phyloP scores from a whole-genome alignment of 192 early-diverging fungal species.

The Dimargaris cristalligena region DNA sequence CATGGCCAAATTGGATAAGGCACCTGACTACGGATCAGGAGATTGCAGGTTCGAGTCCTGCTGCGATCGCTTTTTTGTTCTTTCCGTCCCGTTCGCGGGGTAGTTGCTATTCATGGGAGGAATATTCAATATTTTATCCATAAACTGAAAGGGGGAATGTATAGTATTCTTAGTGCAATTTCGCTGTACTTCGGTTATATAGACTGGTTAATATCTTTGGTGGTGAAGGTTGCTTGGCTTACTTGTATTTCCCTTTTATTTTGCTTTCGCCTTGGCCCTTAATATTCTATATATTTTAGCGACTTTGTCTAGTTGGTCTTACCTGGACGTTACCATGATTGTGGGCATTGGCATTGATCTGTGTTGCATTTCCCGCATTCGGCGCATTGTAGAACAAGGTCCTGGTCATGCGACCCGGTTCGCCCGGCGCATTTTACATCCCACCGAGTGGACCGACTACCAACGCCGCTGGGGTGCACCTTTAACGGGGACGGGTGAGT shows the following conservation, averaged over 20 bases:
- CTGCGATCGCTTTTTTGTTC: too few species aligned
- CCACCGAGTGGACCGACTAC: neutral
- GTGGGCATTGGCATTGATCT: neutral
- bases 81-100: neutral
- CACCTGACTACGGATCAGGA: too few species aligned
- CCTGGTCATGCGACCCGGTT: neutral
- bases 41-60: too few species aligned
- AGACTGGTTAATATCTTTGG: neutral
- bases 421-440: neutral
- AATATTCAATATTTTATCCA: neutral
- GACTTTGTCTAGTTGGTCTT: neutral
- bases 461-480: too few species aligned
- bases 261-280: neutral
- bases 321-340: neutral
- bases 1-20: too few species aligned
- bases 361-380: conserved; percentile 6
- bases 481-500: too few species aligned
- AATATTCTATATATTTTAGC: neutral
- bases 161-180: too few species aligned
- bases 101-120: neutral
- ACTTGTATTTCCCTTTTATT: neutral
- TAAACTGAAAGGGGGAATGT: too few species aligned
- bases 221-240: neutral
- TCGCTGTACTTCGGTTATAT: too few species aligned
- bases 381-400: neutral